A percentile compares a stretch with the other conserved stretches of the same genome.
Evolutionary conservation across 1,284 basidiomycete species (phyloP).

Genomic region (Puccinia polysora): DNA sequence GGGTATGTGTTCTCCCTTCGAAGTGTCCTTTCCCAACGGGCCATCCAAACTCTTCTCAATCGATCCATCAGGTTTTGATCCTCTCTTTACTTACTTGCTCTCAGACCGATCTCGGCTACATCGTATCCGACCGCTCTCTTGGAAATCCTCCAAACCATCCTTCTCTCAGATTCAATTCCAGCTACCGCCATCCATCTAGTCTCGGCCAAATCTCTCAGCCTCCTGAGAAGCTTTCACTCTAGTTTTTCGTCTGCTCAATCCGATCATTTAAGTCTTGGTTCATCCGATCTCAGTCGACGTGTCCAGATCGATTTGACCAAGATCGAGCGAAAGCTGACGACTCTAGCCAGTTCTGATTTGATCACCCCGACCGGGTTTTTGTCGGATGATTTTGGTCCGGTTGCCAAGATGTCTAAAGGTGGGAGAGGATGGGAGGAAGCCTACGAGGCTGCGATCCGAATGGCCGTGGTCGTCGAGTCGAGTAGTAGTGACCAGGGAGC

Average conservation of each 20-base stretch:
- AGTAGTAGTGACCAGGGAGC: not conserved
- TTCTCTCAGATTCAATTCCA: conserved; percentile 35
- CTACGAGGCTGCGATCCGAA: not conserved
- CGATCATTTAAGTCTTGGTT: not conserved
- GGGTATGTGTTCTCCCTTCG: conserved; percentile 4
- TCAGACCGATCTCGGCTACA: conserved; percentile 3
- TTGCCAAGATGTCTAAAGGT: not conserved
- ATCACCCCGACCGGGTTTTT: conserved; percentile 20
- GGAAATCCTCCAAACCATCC: conserved; percentile 38
- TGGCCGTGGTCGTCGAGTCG: not conserved
- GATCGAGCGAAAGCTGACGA: conserved; percentile 18
- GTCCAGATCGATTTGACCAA: conserved; percentile 16
- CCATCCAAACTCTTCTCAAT: not conserved
- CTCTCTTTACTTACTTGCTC: not conserved
- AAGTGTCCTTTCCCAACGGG: not conserved
- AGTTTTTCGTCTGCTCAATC: not conserved
- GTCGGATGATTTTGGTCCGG: conserved; percentile 6
- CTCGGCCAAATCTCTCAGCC: conserved; percentile 17
- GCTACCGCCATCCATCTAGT: conserved; percentile 26
- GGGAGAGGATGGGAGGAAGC: conserved; percentile 8
- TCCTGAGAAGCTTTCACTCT: conserved; percentile 18
- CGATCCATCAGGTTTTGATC: not conserved
- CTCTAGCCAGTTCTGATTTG: not conserved
- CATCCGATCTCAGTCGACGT: conserved; percentile 6
- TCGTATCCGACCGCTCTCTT: conserved; percentile 32